Percentiles rank a stretch among this genome's conserved stretches.
These are phyloP conservation scores for Posidonia australis DNA, from an alignment of 106 monocot genomes.

Conservation along the genomic window DNA sequence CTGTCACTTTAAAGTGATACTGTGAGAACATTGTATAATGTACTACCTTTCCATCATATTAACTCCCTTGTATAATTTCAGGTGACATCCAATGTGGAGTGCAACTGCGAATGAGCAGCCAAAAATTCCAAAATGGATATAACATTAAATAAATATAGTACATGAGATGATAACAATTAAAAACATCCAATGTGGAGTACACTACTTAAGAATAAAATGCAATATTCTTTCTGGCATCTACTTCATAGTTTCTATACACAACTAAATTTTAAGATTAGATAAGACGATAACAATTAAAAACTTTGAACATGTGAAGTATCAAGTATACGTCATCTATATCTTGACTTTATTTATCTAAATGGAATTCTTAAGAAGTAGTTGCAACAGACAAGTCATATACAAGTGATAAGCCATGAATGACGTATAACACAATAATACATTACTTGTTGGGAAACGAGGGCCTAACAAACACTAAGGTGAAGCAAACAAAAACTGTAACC, in stretches of 20 bases:
- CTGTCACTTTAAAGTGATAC: not conserved
- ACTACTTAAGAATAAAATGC: not conserved
- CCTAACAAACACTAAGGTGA: too few species aligned
- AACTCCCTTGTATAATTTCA: conserved; percentile 98
- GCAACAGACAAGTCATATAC: too few species aligned
- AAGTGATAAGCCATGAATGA: not conserved
- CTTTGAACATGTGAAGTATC: too few species aligned
- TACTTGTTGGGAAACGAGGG: too few species aligned
- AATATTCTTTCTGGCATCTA: too few species aligned
- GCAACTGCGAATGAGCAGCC: conserved; percentile 91
- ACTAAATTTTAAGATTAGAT: not conserved
- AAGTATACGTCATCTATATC: not conserved
- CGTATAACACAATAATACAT: too few species aligned
- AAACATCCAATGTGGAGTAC: too few species aligned
- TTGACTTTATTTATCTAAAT: not conserved
- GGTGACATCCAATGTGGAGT: conserved; percentile 99
- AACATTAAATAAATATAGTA: not conserved
- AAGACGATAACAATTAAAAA: too few species aligned
- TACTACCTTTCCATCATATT: conserved; percentile 97
- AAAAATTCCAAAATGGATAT: not conserved
- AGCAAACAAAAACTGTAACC: too few species aligned
- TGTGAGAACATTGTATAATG: not conserved
- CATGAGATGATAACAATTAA: too few species aligned
- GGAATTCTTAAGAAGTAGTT: not conserved
- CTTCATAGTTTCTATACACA: not conserved